Conservation (phyloP, 108 stramenopile species). For the Schizochytrium sp. region DNA sequence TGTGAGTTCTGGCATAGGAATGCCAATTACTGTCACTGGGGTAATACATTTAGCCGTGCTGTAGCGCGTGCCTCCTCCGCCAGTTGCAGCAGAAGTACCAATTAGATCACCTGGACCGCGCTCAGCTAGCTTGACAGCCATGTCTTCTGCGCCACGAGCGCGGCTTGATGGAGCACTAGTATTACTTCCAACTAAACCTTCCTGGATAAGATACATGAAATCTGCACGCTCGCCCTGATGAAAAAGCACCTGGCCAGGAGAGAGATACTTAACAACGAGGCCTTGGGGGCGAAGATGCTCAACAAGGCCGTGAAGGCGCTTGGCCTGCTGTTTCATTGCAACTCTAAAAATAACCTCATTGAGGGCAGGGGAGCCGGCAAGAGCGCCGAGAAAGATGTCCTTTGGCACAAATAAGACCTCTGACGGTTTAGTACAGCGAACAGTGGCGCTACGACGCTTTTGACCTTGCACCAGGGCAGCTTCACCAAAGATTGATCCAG, state of each 20-base stretch:
- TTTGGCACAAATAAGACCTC: conserved; percentile 57
- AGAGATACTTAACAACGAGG: conserved; percentile 53
- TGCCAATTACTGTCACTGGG: conserved; percentile 43
- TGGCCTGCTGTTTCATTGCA: conserved; percentile 58
- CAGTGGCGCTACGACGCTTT: conserved; percentile 44
- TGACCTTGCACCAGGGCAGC: conserved; percentile 44
- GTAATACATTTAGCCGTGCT: conserved; percentile 58
- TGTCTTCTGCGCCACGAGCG: conserved; percentile 42
- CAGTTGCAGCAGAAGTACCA: conserved; percentile 49
- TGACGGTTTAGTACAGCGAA: conserved; percentile 53
- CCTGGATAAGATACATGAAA: conserved; percentile 38
- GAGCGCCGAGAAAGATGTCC: conserved; percentile 49
- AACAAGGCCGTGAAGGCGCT: conserved; percentile 29
- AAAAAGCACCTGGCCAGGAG: conserved; percentile 55
- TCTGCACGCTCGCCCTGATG: conserved; percentile 53
- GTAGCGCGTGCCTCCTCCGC: conserved; percentile 46
- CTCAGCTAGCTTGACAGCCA: conserved; percentile 46
- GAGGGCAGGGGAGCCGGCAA: conserved; percentile 48
- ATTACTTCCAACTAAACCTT: conserved; percentile 51
- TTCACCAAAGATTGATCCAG: conserved; percentile 43
- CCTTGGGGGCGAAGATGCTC: conserved; percentile 43
- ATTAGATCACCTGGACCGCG: conserved; percentile 51
- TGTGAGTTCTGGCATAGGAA: conserved; percentile 50
- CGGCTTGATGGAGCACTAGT: conserved; percentile 57
- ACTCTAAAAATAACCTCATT: conserved; percentile 45